Base-by-base conservation (phyloP, 2,329 filamentous ascomycete genomes). In the Zasmidium cellare region DNA sequence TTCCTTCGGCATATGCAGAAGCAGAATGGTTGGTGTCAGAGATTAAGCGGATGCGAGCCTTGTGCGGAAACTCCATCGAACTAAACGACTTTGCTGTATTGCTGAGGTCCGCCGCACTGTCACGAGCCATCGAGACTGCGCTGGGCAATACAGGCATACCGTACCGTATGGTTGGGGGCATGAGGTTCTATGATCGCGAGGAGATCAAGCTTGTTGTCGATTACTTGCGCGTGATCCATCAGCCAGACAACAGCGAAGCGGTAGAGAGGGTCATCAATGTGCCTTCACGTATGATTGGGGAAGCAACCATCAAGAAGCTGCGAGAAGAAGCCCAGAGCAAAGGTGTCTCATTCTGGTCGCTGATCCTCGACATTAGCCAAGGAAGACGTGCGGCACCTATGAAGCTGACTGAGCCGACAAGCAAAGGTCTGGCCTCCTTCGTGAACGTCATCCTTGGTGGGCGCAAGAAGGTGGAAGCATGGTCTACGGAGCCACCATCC, bases 101-200 rank as follows among this genome's bases (percentile, higher is more conserved):
- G 14, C 80, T 99, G n/a, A 85, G 93, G 20, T 94, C 92, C 1
- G 90, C 92, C 0, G 81, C 86, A 1, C 79, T 97, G 7, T 97
- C 93, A 0, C 82, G 92, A 20, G 85, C 91, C n/a, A 88, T 97
- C 41, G 93, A 99, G 75, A 83, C 87, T 20, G 88, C 88, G 2
- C 79, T 97, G 44, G 91, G 89, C 14, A 91, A 88, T 67, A 85
- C 86, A 11, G 91, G 92, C 1, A 86, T 97, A 44, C 83, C 92
- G 0, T 99, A 97, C 74, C 87, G 87, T 51, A 97, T 97, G 92
- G 87, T 97, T 52, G 93, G 89, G 67, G 93, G 94, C 1, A 85
- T 86, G 61, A 89, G 90, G 58, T 99, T 99, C 72, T 97, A 96
- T 69, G 94, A 99, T 65, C 86, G 94, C 52, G 83, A 86, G 2